Evolutionary conservation across 2,329 filamentous ascomycete species (phyloP).

Genomic region (Ceratocystis colombiana): DNA sequence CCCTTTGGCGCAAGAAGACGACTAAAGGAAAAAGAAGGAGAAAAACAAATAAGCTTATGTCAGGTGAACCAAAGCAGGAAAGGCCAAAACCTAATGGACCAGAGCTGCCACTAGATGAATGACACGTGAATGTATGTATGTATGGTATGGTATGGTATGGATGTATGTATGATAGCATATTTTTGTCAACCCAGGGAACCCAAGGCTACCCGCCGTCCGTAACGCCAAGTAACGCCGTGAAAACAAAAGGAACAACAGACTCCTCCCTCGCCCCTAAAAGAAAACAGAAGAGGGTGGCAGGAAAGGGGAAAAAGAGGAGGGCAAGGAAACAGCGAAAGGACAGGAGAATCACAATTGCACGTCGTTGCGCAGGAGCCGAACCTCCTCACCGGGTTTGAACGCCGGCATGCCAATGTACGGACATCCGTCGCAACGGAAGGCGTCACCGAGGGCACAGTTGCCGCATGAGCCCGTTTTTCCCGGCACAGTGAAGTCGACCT

Average conservation of each 20-base stretch:
- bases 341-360: conserved; percentile 55
- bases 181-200: background rate
- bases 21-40: background rate
- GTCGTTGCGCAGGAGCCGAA: conserved; percentile 74
- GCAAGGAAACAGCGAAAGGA: background rate
- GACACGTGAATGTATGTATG: background rate
- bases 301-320: background rate
- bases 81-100: background rate
- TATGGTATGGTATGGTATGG: background rate
- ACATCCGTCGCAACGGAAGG: conserved; percentile 62
- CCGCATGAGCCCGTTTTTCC: conserved; percentile 93
- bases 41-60: background rate
- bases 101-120: too few relatives aligned
- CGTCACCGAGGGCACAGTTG: conserved; percentile 87
- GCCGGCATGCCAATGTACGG: conserved; percentile 87
- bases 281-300: background rate
- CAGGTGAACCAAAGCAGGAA: background rate
- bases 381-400: conserved; percentile 95
- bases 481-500: conserved; percentile 95
- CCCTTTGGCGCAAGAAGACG: background rate
- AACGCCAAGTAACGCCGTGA: conserved; percentile 13
- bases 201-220: background rate
- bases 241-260: background rate
- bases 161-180: background rate
- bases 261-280: conserved; percentile 20